Base-by-base conservation (phyloP, 768 basidiomycete genomes). In the Tricholoma matsutake region DNA sequence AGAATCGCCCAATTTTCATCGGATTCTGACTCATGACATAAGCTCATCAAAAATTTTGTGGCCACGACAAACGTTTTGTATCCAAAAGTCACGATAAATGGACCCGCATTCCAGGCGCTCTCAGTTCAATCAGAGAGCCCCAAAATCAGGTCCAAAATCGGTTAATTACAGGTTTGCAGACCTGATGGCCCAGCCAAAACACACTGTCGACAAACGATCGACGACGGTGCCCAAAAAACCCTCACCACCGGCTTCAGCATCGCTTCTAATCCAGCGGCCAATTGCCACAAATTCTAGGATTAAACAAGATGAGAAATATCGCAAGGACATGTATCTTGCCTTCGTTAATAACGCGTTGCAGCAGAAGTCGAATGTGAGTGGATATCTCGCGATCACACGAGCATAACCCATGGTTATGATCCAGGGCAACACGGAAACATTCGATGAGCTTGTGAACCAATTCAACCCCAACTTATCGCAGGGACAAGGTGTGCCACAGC, bases 361-460 rank as follows among this genome's bases (percentile, higher is more conserved):
- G 52, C 85, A 91, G 71, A 92, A 90, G 69, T 69, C 79, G 13
- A 78, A 83, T 66, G 94, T 93, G 66, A 66, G 86, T 76, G 41
- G 16, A 37, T 54, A 25, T 55, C 10, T 54, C n/a, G 35, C 53
- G 16, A 53, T 32, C 51, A 47, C 55, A 31, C 63, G 63, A 60
- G 29, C 59, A 37, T 49, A 62, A 55, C 28, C 13, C 62, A 47
- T 60, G 72, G 68, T 54, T 62, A 59, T 8, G 62, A 86, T 61
- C 31, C 70, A 96, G 91, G 91, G 93, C 45, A 79, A 82, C 60
- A 79, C 80, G 60, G 86, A 88, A 53, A 81, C 88, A 16, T 98
- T 94, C 72, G 88, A 97, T 64, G 91, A 96, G 64, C 87, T 99
- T 32, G 87, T 98, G 6, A 81, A 87, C 58, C 93, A 96, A 65